Conservation (phyloP, 768 basidiomycete genomes). For the Collybia sordida region DNA sequence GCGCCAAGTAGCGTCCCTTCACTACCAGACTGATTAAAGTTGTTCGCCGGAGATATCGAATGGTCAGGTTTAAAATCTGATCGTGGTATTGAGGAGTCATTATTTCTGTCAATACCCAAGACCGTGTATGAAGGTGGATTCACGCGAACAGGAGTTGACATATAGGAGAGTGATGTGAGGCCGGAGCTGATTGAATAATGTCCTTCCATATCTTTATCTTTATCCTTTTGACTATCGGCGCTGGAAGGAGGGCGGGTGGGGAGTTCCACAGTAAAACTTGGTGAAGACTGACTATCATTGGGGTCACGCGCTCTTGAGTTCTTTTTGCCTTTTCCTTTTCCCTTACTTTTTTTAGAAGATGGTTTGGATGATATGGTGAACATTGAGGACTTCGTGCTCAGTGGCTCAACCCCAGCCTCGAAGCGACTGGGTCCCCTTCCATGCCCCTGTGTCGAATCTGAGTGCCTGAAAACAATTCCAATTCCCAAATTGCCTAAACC, state of each 20-base stretch:
- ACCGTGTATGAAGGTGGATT: conserved; percentile 31
- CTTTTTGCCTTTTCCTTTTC: conserved; percentile 37
- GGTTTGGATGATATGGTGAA: conserved; percentile 17
- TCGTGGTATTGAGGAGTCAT: conserved; percentile 16
- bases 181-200: conserved; percentile 10
- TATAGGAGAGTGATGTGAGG: conserved; percentile 22
- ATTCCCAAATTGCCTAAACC: conserved; percentile 29
- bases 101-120: conserved; percentile 21
- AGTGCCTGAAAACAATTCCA: conserved; percentile 43
- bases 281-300: conserved; percentile 33
- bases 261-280: conserved; percentile 33
- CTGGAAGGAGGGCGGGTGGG: conserved; percentile 26
- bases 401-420: conserved; percentile 10
- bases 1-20: conserved; percentile 18
- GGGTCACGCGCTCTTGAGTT: conserved; percentile 23
- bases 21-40: conserved; percentile 14
- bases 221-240: conserved; percentile 22
- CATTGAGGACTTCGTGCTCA: conserved; percentile 26
- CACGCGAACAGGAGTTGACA: conserved; percentile 20
- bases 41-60: conserved; percentile 12
- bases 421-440: conserved; percentile 16
- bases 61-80: conserved; percentile 27
- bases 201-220: conserved; percentile 9
- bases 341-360: conserved; percentile 22
- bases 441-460: conserved; percentile 23